Percentiles rank a stretch among this genome's conserved stretches.
phyloP scores from a whole-genome alignment of 768 basidiomycete species.

The Lactifluus volemus region DNA sequence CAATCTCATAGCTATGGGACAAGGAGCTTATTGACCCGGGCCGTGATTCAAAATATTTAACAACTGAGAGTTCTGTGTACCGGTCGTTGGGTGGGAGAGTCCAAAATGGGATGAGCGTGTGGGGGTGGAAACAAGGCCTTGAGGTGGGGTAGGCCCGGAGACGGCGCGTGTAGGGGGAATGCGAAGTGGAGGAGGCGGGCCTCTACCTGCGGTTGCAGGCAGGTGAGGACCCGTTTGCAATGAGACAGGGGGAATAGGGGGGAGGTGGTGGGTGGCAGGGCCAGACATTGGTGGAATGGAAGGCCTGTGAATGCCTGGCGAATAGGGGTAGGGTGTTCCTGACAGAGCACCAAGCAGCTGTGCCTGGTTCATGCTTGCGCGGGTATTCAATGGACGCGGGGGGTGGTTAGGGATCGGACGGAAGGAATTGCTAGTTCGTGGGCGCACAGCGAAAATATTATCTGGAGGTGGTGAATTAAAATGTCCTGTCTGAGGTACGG shows the following conservation, averaged over 20 bases:
- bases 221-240: constrained; percentile 9
- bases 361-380: constrained; percentile 43
- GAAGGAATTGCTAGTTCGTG: constrained; percentile 30
- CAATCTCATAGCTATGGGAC: neutral
- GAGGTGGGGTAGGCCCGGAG: neutral
- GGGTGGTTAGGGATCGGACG: constrained; percentile 21
- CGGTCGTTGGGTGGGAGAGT: neutral
- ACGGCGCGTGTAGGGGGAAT: constrained; percentile 5
- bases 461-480: constrained; percentile 14
- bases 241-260: constrained; percentile 6
- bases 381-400: constrained; percentile 20
- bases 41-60: constrained; percentile 15
- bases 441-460: constrained; percentile 29
- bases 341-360: constrained; percentile 41
- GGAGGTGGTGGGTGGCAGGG: neutral
- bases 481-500: constrained; percentile 15
- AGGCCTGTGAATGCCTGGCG: constrained; percentile 6
- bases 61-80: constrained; percentile 5
- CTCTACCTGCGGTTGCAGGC: neutral
- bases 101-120: neutral
- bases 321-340: constrained; percentile 22
- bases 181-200: constrained; percentile 12
- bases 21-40: constrained; percentile 11
- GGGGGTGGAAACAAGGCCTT: neutral
- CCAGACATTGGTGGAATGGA: constrained; percentile 7